A percentile compares a stretch with the other conserved stretches of the same genome.
These are phyloP conservation scores for Ophiostoma sp. DNA, from an alignment of 2,329 filamentous ascomycete genomes.

Conservation along the genomic window DNA sequence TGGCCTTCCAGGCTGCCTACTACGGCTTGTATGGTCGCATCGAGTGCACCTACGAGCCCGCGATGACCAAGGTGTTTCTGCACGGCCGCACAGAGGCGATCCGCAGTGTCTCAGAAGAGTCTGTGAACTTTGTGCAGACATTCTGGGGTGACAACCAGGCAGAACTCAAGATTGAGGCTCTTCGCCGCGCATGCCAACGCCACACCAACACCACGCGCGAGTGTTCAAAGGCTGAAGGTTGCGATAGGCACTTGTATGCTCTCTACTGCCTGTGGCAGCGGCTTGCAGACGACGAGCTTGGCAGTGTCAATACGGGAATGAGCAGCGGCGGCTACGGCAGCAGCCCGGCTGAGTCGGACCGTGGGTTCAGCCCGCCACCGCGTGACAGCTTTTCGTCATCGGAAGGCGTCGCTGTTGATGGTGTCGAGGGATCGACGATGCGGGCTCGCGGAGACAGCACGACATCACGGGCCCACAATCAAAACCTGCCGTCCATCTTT, in stretches of 20 bases:
- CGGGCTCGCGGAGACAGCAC: constrained; percentile 26
- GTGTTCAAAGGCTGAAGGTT: constrained; percentile 84
- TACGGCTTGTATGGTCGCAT: constrained; percentile 92
- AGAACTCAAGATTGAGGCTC: constrained; percentile 75
- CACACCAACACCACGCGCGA: constrained; percentile 75
- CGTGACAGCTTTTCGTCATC: constrained; percentile 18
- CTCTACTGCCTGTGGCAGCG: constrained; percentile 94
- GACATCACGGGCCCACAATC: constrained; percentile 25
- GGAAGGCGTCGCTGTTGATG: background rate
- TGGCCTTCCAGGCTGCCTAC: constrained; percentile 98
- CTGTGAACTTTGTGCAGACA: constrained; percentile 80
- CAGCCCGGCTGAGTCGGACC: constrained; percentile 42
- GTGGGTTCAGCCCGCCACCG: constrained; percentile 54
- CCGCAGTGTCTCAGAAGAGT: constrained; percentile 74
- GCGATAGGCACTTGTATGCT: constrained; percentile 89
- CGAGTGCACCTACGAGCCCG: constrained; percentile 94
- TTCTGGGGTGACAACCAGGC: constrained; percentile 92
- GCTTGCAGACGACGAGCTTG: constrained; percentile 66
- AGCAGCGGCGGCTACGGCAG: constrained; percentile 21
- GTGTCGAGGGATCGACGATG: constrained; percentile 7
- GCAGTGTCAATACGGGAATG: constrained; percentile 42
- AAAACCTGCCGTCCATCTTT: constrained; percentile 68
- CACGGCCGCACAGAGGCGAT: constrained; percentile 95
- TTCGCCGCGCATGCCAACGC: constrained; percentile 75
- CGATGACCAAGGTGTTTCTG: constrained; percentile 93